These are phyloP conservation scores for Puya raimondii DNA, from an alignment of 176 grass and related monocot genomes.

Conservation along the genomic window DNA sequence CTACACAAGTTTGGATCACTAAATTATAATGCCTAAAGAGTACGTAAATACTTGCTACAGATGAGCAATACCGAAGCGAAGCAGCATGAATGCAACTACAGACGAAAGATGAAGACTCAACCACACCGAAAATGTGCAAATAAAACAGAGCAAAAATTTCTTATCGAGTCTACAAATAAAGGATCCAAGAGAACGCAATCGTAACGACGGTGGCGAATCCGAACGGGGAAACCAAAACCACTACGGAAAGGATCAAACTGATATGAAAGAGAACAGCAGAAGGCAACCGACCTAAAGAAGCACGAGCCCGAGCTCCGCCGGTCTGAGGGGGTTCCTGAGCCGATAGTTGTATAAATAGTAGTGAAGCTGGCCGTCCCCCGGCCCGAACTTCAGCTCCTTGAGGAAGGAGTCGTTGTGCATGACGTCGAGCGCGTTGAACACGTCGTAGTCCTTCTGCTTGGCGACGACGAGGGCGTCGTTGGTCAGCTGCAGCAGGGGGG, in stretches of 20 bases:
- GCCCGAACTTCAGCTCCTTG: slow-evolving; percentile 93
- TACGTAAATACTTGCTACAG: too few relatives aligned
- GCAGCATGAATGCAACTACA: neutral
- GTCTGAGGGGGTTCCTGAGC: slow-evolving; percentile 49
- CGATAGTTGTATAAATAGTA: slow-evolving; percentile 99
- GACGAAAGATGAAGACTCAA: neutral
- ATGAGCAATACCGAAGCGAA: too few relatives aligned
- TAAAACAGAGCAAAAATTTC: neutral
- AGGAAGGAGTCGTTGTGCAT: slow-evolving; percentile 92
- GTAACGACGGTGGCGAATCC: neutral
- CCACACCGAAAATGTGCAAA: neutral
- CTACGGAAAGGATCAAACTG: neutral
- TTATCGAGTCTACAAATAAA: neutral
- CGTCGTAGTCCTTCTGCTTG: slow-evolving; percentile 86
- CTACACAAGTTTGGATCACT: too few relatives aligned
- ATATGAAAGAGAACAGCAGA: neutral
- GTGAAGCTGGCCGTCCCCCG: slow-evolving; percentile 93
- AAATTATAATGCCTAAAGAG: too few relatives aligned
- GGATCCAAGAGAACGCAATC: neutral
- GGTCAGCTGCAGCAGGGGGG: slow-evolving; percentile 81
- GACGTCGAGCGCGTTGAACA: slow-evolving; percentile 94
- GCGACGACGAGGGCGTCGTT: slow-evolving; percentile 89
- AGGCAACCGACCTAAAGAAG: slow-evolving; percentile 47
- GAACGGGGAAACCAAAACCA: neutral
- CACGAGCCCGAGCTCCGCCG: slow-evolving; percentile 85